Percentiles rank a stretch among this genome's conserved stretches.
These are phyloP conservation scores for Cercophora scortea DNA, from an alignment of 495 filamentous ascomycete species.

Conservation along the genomic window DNA sequence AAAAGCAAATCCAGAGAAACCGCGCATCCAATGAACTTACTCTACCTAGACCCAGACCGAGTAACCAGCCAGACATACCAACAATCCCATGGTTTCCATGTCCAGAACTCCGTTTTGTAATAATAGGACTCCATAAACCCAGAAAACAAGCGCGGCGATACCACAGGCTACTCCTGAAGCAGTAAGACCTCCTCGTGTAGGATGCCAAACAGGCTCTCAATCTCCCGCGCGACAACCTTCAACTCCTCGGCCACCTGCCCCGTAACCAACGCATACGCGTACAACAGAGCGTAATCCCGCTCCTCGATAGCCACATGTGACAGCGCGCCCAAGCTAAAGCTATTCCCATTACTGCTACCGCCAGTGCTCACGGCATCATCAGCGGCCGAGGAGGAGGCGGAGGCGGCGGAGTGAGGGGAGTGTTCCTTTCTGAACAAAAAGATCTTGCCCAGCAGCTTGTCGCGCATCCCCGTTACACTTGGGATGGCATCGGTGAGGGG, in stretches of 20 bases:
- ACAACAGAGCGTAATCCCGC: constrained; percentile 46
- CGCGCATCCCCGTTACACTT: constrained; percentile 68
- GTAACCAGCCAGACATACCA: no score
- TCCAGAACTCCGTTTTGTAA: no score
- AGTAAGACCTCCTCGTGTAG: constrained; percentile 61
- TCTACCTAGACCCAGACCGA: no score
- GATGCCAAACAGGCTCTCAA: constrained; percentile 67
- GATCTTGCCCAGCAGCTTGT: constrained; percentile 81
- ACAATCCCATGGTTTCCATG: no score
- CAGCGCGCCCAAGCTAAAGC: constrained; percentile 5
- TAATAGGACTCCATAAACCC: no score
- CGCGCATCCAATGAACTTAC: no score
- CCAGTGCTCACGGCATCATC: background rate
- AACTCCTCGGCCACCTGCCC: constrained; percentile 65
- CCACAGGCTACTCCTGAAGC: constrained; percentile 19
- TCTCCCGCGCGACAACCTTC: constrained; percentile 55
- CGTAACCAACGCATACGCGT: constrained; percentile 55
- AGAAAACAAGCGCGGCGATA: no score
- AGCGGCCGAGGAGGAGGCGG: background rate
- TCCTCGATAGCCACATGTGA: constrained; percentile 32
- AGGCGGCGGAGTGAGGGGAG: constrained; percentile 16
- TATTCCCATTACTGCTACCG: background rate
- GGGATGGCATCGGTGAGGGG: constrained; percentile 83
- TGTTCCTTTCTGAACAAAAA: constrained; percentile 72
- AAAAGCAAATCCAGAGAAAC: no score